These are phyloP conservation scores for Huntiella decipiens DNA, from an alignment of 2,329 filamentous ascomycete genomes.

Conservation along the genomic window DNA sequence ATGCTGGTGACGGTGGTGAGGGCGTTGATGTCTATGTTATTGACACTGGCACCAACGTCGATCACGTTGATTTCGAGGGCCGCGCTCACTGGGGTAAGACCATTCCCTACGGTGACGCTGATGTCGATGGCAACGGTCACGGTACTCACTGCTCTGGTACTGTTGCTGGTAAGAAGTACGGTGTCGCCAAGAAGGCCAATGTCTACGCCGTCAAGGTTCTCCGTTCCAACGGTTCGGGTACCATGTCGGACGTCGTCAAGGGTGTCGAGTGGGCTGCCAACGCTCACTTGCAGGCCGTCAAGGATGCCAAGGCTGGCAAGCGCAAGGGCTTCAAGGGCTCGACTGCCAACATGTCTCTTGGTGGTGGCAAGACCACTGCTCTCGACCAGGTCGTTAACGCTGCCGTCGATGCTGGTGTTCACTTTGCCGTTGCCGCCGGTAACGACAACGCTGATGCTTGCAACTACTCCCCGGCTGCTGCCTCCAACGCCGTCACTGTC, in stretches of 20 bases:
- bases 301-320: slow-evolving; percentile 68
- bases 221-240: slow-evolving; percentile 87
- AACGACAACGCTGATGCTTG: slow-evolving; percentile 98
- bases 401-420: slow-evolving; percentile 74
- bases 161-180: slow-evolving; percentile 94
- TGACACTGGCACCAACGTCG: slow-evolving; percentile 84
- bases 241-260: slow-evolving; percentile 97
- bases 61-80: slow-evolving; percentile 94
- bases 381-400: slow-evolving; percentile 88
- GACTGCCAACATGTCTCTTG: slow-evolving; percentile 97
- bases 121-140: slow-evolving; percentile 91
- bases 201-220: slow-evolving; percentile 97
- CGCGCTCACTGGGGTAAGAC: slow-evolving; percentile 96
- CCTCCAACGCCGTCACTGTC: slow-evolving; percentile 81
- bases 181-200: slow-evolving; percentile 97
- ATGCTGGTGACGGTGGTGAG: slow-evolving; percentile 73
- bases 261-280: slow-evolving; percentile 89
- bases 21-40: slow-evolving; percentile 98
- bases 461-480: slow-evolving; percentile 95
- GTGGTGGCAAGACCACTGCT: slow-evolving; percentile 86
- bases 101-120: slow-evolving; percentile 65
- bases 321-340: slow-evolving; percentile 97
- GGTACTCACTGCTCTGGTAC: slow-evolving; percentile 99
- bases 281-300: slow-evolving; percentile 55
- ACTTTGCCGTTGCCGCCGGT: slow-evolving; percentile 95